Evolutionary conservation across 768 basidiomycete genomes (phyloP), one percentile per base, ranked within the genome.

Genomic region (Boletus pseudopeckii): DNA sequence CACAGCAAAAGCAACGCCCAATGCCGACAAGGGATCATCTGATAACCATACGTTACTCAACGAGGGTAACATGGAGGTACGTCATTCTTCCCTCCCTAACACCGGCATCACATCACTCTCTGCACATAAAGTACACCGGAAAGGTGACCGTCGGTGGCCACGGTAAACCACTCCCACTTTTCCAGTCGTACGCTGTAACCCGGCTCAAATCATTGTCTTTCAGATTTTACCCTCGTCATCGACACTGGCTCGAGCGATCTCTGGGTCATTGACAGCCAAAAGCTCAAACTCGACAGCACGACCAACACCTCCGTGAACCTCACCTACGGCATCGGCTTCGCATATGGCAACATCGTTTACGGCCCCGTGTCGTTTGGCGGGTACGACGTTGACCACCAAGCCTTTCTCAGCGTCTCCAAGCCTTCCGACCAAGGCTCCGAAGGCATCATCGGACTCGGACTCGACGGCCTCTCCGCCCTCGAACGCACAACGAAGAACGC

Each of bases 281-380:
- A 59, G 6, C 52, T 75, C 11, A 52, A 67, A 7, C 45, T 72
- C 10, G 63, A 64, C 32, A 65, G 64, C n/a, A 49, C 57, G 30
- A 72, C 75, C 13, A 62, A 67, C 42, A 61, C 71, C 11, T 55
- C 61, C 28, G 58, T 69, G 1, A 65, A 65, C 43, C 59, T 71
- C 34, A 67, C 68, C 18, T 78, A 75, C 55, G 76, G 75, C 18
- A 60, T 70, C n/a, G 77, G 77, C 15, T 64, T 63, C 15, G 74
- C 73, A 0, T 57, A 52, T 4, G 77, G 77, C 7, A 62, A 58
- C 33, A 67, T 79, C 45, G 66, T 58, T 1, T 75, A 71, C 38
- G 71, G 67, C 1, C 52, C 69, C 20, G 69, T 79, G 14, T 48
- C 62, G 3, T 63, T 79, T 11, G 77, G 74, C 2, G 64, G 61